Evolutionary conservation across 2,329 filamentous ascomycete species (phyloP).

Genomic region (Paecilomyces niveus): DNA sequence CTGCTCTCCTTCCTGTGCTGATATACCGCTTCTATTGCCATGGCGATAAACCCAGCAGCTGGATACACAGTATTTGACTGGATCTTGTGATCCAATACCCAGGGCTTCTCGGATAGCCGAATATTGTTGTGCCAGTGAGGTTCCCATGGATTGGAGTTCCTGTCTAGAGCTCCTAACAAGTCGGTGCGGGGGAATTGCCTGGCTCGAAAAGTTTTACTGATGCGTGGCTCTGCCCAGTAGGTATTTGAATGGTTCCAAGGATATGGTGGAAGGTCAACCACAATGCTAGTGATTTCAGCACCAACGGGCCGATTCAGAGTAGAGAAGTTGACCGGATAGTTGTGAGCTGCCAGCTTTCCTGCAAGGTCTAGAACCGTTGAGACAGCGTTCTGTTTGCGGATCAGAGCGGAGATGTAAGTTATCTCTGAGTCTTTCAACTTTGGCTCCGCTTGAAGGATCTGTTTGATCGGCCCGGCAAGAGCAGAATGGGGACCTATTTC

Average conservation of each 20-base stretch:
- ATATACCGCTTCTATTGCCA: constrained; percentile 20
- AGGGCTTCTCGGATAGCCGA: constrained; percentile 17
- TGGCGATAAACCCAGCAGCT: constrained; percentile 20
- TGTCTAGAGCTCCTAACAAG: constrained; percentile 16
- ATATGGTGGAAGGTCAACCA: constrained; percentile 21
- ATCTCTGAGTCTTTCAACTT: not conserved
- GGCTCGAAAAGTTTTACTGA: constrained; percentile 15
- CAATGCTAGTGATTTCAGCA: not conserved
- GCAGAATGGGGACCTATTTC: constrained; percentile 19
- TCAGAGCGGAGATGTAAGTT: not conserved
- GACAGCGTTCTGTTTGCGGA: not conserved
- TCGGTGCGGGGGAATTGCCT: constrained; percentile 13
- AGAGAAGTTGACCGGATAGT: constrained; percentile 8
- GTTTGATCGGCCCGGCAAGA: constrained; percentile 10
- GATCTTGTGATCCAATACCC: constrained; percentile 23
- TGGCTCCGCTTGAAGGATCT: not conserved
- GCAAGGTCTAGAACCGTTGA: not conserved
- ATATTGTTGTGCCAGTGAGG: constrained; percentile 23
- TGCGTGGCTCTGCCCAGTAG: constrained; percentile 19
- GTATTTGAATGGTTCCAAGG: constrained; percentile 15
- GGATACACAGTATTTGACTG: constrained; percentile 17
- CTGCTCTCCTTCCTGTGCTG: constrained; percentile 2
- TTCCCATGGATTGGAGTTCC: constrained; percentile 8
- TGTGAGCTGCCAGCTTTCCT: not conserved
- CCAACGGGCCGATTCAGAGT: constrained; percentile 11